These are phyloP conservation scores for Puccinia horiana DNA, from an alignment of 1,284 basidiomycete genomes.

Conservation along the genomic window DNA sequence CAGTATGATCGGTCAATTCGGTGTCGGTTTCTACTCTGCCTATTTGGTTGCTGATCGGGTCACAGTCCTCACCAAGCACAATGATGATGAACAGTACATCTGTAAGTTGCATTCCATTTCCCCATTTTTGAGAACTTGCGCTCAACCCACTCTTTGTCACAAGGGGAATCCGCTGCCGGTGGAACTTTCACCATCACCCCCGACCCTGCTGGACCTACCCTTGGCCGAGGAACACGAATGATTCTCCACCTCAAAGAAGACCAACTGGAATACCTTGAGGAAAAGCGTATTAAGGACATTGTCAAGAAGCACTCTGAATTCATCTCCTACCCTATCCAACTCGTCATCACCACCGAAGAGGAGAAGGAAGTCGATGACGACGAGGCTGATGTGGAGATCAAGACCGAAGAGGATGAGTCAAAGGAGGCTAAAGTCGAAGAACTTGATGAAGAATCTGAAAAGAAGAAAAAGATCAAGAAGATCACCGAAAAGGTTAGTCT, in stretches of 20 bases:
- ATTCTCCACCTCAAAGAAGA: conserved; percentile 98
- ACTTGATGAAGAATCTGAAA: conserved; percentile 77
- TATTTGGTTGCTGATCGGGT: conserved; percentile 99
- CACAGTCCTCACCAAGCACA: conserved; percentile 98
- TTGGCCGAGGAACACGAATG: conserved; percentile 93
- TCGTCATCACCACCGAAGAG: conserved; percentile 97
- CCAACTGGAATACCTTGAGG: conserved; percentile 97
- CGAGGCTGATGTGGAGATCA: conserved; percentile 64
- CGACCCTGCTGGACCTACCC: conserved; percentile 82
- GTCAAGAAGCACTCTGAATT: conserved; percentile 99
- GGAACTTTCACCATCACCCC: conserved; percentile 99
- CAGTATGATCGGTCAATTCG: conserved; percentile 71
- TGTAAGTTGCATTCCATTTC: conserved; percentile 61
- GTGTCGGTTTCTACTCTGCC: conserved; percentile 99
- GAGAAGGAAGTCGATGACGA: conserved; percentile 65
- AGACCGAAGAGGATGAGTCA: conserved; percentile 66
- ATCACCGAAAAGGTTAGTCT: conserved; percentile 69
- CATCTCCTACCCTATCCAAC: conserved; percentile 99
- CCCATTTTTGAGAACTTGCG: not conserved
- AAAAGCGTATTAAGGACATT: conserved; percentile 98
- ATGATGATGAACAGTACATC: conserved; percentile 99
- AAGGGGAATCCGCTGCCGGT: conserved; percentile 89
- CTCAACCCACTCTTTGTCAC: not conserved
- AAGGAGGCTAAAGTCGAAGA: conserved; percentile 72
- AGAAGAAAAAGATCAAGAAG: conserved; percentile 97